Percentiles rank a stretch among this genome's conserved stretches.
phyloP scores from a whole-genome alignment of 108 stramenopile species.

The Seminavis robusta region DNA sequence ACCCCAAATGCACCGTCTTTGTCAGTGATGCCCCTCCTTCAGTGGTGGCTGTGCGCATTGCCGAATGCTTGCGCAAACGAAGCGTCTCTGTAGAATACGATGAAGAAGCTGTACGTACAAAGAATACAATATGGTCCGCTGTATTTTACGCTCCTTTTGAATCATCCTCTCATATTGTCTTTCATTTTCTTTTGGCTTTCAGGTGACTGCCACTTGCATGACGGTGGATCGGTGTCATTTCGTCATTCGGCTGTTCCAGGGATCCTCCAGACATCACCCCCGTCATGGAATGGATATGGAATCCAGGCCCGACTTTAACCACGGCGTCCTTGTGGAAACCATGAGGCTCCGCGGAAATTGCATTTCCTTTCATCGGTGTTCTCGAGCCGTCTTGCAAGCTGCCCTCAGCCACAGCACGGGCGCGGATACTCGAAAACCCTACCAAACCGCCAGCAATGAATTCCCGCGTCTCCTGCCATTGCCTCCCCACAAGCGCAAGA shows the following conservation, averaged over 20 bases:
- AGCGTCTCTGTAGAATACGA: constrained; percentile 55
- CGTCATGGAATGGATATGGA: background rate
- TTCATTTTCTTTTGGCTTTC: background rate
- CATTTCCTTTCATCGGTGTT: constrained; percentile 36
- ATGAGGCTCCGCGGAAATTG: constrained; percentile 16
- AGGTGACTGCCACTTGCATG: constrained; percentile 36
- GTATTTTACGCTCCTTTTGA: background rate
- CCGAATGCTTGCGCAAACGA: constrained; percentile 41
- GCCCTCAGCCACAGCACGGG: constrained; percentile 30
- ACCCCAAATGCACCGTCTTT: constrained; percentile 24
- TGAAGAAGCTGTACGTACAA: constrained; percentile 38
- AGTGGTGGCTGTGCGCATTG: constrained; percentile 45
- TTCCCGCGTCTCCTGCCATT: constrained; percentile 19
- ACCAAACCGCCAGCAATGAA: constrained; percentile 21
- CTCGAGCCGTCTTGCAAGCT: constrained; percentile 35
- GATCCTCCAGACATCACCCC: background rate
- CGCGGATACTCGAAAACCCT: constrained; percentile 11
- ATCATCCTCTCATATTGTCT: background rate
- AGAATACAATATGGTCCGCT: background rate
- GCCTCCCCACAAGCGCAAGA: background rate
- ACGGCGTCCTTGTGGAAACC: constrained; percentile 48
- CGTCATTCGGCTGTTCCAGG: constrained; percentile 28
- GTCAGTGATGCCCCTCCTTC: constrained; percentile 46
- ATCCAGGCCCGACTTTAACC: constrained; percentile 10
- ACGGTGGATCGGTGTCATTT: constrained; percentile 45